A percentile compares a stretch with the other conserved stretches of the same genome.
Evolutionary conservation across 768 basidiomycete genomes (phyloP).

Genomic region (Terana coerulea): DNA sequence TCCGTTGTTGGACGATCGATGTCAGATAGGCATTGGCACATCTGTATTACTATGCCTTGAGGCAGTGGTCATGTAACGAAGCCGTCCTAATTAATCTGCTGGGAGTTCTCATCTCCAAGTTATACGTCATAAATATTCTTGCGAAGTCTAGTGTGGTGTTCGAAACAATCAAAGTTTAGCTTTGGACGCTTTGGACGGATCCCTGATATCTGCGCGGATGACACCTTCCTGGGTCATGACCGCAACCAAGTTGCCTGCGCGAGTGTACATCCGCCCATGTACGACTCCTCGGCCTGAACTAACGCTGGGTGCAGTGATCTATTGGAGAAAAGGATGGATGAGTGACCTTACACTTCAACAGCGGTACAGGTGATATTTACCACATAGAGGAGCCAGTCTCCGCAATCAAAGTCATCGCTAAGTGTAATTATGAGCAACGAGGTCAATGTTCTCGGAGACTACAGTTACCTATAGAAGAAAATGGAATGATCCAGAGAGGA

Average conservation of each 20-base stretch:
- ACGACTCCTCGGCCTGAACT: slow-evolving; percentile 67
- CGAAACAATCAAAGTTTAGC: slow-evolving; percentile 35
- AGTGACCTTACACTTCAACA: background rate
- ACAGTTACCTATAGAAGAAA: slow-evolving; percentile 70
- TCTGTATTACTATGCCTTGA: background rate
- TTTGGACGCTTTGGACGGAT: slow-evolving; percentile 3
- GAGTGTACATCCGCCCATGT: slow-evolving; percentile 71
- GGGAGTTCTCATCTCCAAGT: too few relatives aligned
- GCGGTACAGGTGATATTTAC: slow-evolving; percentile 35
- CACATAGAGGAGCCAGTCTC: slow-evolving; percentile 77
- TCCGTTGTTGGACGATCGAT: background rate
- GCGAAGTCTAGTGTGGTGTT: background rate
- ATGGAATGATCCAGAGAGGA: slow-evolving; percentile 78
- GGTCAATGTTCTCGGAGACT: background rate
- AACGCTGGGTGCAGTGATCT: slow-evolving; percentile 64
- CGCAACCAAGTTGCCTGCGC: slow-evolving; percentile 62
- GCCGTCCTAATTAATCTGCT: background rate
- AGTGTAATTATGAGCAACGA: slow-evolving; percentile 1
- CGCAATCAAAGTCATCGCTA: slow-evolving; percentile 73
- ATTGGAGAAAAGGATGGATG: slow-evolving; percentile 4
- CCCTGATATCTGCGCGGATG: slow-evolving; percentile 41
- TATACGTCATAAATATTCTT: background rate
- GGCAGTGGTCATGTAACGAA: too few relatives aligned
- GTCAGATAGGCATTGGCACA: background rate
- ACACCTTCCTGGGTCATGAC: slow-evolving; percentile 80